phyloP scores from a whole-genome alignment of 108 stramenopile genomes.

The Skeletonema potamos region DNA sequence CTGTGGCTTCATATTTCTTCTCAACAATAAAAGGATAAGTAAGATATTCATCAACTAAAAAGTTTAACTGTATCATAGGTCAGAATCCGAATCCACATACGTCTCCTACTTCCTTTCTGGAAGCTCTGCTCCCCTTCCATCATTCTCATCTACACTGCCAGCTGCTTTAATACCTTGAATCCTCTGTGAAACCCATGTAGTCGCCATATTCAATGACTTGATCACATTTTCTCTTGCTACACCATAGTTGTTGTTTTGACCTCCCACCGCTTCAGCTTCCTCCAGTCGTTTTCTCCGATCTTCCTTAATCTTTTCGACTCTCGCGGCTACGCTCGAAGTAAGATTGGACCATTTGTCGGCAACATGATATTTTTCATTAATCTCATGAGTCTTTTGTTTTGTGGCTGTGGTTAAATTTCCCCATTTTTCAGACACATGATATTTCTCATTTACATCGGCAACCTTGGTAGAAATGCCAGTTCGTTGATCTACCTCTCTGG shows the following conservation, averaged over 20 bases:
- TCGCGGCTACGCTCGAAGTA: not conserved
- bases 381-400: constrained; percentile 1
- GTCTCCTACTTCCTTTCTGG: not conserved
- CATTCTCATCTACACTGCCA: not conserved
- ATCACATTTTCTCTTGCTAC: not conserved
- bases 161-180: constrained; percentile 4
- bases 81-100: not conserved
- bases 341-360: constrained; percentile 18
- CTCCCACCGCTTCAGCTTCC: not conserved
- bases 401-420: constrained; percentile 2
- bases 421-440: constrained; percentile 21
- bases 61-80: too few species aligned
- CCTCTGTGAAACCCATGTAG: constrained; percentile 22
- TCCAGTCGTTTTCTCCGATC: constrained; percentile 6
- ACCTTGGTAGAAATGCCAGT: constrained; percentile 16
- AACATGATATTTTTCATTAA: not conserved
- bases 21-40: not conserved
- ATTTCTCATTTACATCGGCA: constrained; percentile 8
- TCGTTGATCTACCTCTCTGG: constrained; percentile 16
- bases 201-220: constrained; percentile 8
- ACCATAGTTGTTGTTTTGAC: not conserved
- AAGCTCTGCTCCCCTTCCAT: not conserved
- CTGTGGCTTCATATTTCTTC: too few species aligned
- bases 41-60: too few species aligned
- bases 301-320: constrained; percentile 3